Evolutionary conservation across 2,329 filamentous ascomycete genomes (phyloP), one percentile per base, ranked within the genome.

Genomic region (Akanthomyces uredinophilus): DNA sequence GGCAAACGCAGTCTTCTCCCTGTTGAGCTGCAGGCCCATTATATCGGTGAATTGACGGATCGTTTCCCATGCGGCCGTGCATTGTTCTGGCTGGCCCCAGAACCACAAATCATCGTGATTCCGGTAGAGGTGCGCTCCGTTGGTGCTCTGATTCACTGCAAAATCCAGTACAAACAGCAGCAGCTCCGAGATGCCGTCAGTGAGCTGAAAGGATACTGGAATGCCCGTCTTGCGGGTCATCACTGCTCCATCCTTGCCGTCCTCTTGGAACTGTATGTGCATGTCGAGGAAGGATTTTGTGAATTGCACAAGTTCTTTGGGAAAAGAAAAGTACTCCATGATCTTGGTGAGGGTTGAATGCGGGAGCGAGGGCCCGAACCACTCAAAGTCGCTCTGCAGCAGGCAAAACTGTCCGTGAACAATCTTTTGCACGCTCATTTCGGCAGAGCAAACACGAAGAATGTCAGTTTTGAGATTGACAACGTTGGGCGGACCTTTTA

Each of bases 101-200:
- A 87, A 82, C 84, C 85, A 88, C 64, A 87, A 80, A 68, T 88
- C 85, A 67, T 88, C 86, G 65, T 87, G 83, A 46, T 87, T 74
- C 8, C 85, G 81, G 65, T 85, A 85, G 39, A 88, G 73, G 27
- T 79, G 77, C 1, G 75, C 73, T 0, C 83, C 83, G 16, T 76
- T 66, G 1, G 84, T 82, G 14, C 73, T 72, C 64, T 81, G 79
- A 64, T 87, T 87, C 63, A 88, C 80, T 0, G 84, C 79, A 66
- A 83, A 86, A 67, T 88, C 86, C 68, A 88, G 78, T 65, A 81
- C 83, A 69, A 87, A 88, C 0, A 89, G 74, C 24, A 87, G 72
- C 0, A 77, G 70, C 70, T 88, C 86, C 5, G 83, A 81, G 46
- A 87, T 78, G 14, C 81, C 74, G 62, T 83, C 79, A 16, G 82